phyloP scores from a whole-genome alignment of 495 filamentous ascomycete species.

The Podospora pseudopauciseta region DNA sequence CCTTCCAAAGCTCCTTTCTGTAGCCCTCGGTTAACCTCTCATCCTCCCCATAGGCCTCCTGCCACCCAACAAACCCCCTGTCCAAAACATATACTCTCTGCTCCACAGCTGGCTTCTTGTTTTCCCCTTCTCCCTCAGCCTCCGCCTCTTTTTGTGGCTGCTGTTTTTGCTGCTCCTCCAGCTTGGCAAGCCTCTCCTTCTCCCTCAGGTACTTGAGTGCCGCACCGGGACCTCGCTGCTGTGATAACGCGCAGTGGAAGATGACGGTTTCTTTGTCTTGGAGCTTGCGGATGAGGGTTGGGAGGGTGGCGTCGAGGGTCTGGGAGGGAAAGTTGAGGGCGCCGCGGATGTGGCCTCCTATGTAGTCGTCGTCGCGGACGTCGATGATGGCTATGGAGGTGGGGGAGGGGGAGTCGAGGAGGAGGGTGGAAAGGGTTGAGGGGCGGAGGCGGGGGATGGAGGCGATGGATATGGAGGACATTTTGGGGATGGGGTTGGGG shows the following conservation, averaged over 20 bases:
- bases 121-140: slow-evolving; percentile 17
- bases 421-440: slow-evolving; percentile 54
- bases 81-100: slow-evolving; percentile 81
- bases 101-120: slow-evolving; percentile 29
- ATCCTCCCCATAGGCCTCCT: slow-evolving; percentile 81
- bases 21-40: slow-evolving; percentile 79
- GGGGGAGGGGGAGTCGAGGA: slow-evolving; percentile 36
- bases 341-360: slow-evolving; percentile 84
- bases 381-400: slow-evolving; percentile 71
- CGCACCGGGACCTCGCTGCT: slow-evolving; percentile 75
- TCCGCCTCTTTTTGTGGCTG: slow-evolving; percentile 3
- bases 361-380: slow-evolving; percentile 85
- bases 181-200: slow-evolving; percentile 43
- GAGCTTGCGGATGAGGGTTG: slow-evolving; percentile 76
- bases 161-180: slow-evolving; percentile 14
- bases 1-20: slow-evolving; percentile 79
- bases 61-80: slow-evolving; percentile 86
- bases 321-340: slow-evolving; percentile 72
- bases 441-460: slow-evolving; percentile 63
- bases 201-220: slow-evolving; percentile 67
- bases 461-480: slow-evolving; percentile 45
- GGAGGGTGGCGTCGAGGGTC: slow-evolving; percentile 68
- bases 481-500: slow-evolving; percentile 7
- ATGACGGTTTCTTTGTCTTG: slow-evolving; percentile 76
- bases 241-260: slow-evolving; percentile 93